Evolutionary conservation across 129 eudicot genomes (phyloP), one percentile per base, ranked within the genome.

Genomic region (Dittrichia graveolens): DNA sequence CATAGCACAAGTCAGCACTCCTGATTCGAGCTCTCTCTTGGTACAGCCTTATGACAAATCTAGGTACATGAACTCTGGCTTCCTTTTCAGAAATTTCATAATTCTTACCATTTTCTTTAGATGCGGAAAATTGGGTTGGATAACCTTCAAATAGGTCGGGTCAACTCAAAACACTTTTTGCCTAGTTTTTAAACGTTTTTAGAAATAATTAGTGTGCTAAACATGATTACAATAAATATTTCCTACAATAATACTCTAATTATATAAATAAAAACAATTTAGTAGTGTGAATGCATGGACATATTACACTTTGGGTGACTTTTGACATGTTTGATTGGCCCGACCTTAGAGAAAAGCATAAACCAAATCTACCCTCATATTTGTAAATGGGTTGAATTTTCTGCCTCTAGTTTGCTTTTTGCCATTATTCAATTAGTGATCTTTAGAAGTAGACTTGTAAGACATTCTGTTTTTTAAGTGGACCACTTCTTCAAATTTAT

Each of bases 41-140:
- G 88, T 95, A 62, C 83, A 87, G 11, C 99, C 99, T 40, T 95
- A 84, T 78, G 99, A 95, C 91, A 95, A 95, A 83, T 95, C 97
- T 75, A 88, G 96, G 99, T 93, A 78, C 66, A 59, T 10, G 0
- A 31, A 48, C 31, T 54, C 34, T 15, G 49, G 48, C 43, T 59
- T 13, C 8, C 44, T 8, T 16, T 39, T 7, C 38, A 3, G 18
- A 37, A 14, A 49, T 37, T 34, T 15, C 47, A 4, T 31, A 14
- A 49, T 14, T 35, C 61, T 68, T 35, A 48, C 47, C 3, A 3
- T 59, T 35, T 57, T 57, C 7, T 57, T 39, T 64, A 12, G 42
- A 65, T 19, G 42, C n/a, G 56, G 56, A 41, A 11, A 42, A 42
- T 45, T n/a, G n/a, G 48, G 67, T 16, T 60, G 66, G 66, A 15